A percentile compares a stretch with the other conserved stretches of the same genome.
These are phyloP conservation scores for Cryptococcus sp. DNA, from an alignment of 1,284 basidiomycete genomes.

Conservation along the genomic window DNA sequence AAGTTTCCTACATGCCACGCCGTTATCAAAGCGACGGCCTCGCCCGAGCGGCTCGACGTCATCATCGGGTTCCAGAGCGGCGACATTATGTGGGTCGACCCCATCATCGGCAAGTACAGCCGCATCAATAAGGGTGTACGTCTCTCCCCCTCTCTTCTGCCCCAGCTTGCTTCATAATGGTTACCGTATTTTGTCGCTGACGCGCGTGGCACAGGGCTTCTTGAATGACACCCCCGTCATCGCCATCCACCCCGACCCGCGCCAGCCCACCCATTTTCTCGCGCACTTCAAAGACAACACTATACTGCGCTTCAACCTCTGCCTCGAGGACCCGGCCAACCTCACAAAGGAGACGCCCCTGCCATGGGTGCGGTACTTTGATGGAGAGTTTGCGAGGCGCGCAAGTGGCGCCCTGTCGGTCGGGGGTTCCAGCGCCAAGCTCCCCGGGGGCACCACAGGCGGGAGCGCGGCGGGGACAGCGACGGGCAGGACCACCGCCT, in stretches of 20 bases:
- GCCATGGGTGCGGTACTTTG: constrained; percentile 41
- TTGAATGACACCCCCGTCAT: constrained; percentile 76
- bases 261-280: constrained; percentile 76
- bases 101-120: constrained; percentile 67
- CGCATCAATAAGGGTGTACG: constrained; percentile 85
- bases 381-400: constrained; percentile 10
- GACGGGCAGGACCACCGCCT: neutral
- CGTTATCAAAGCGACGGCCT: constrained; percentile 65
- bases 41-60: constrained; percentile 73
- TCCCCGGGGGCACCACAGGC: neutral
- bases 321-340: constrained; percentile 41
- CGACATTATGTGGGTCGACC: constrained; percentile 85
- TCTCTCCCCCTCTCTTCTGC: constrained; percentile 4
- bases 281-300: constrained; percentile 76
- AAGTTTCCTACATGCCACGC: constrained; percentile 83
- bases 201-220: constrained; percentile 58
- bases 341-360: constrained; percentile 21
- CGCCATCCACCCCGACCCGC: constrained; percentile 83
- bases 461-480: neutral
- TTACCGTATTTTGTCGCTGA: constrained; percentile 1
- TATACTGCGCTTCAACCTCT: constrained; percentile 43
- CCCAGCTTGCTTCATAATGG: no score
- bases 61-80: constrained; percentile 90
- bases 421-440: neutral
- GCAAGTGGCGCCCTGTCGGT: neutral